Percentiles rank a stretch among this genome's conserved stretches.
Evolutionary conservation across 2,329 filamentous ascomycete genomes (phyloP).

Genomic region (Colletotrichum camelliae): DNA sequence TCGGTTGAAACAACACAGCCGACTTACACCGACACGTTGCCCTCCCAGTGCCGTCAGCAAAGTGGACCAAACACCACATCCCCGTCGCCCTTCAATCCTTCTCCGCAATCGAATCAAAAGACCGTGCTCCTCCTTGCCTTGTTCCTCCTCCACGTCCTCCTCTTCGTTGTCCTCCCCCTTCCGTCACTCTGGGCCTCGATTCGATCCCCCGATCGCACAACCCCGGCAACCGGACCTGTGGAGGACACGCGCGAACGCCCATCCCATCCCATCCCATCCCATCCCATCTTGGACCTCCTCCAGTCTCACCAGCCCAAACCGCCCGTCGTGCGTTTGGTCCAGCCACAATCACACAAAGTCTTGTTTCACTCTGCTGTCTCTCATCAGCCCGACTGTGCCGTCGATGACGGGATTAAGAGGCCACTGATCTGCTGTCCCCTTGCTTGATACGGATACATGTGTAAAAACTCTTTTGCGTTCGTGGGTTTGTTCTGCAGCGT

Average conservation of each 20-base stretch:
- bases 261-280: not conserved
- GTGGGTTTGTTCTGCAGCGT: not conserved
- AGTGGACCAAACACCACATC: slow-evolving; percentile 3
- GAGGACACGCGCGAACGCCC: not conserved
- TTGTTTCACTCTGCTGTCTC: slow-evolving; percentile 1
- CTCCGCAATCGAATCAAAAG: slow-evolving; percentile 12
- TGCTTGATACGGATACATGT: not conserved
- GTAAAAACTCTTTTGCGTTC: too few relatives aligned
- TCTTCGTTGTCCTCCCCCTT: not conserved
- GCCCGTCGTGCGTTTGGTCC: slow-evolving; percentile 1
- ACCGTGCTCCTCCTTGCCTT: slow-evolving; percentile 5
- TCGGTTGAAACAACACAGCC: not conserved
- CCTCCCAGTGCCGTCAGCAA: not conserved
- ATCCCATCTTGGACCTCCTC: not conserved
- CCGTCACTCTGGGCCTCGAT: not conserved
- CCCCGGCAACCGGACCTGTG: slow-evolving; percentile 17
- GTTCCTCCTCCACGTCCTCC: not conserved
- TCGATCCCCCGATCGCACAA: slow-evolving; percentile 16
- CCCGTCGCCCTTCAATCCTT: not conserved
- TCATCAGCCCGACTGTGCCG: not conserved
- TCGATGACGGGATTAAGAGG: not conserved
- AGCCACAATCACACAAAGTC: slow-evolving; percentile 12
- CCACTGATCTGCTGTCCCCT: not conserved
- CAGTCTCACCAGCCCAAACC: not conserved
- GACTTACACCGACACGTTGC: not conserved